A percentile compares a stretch with the other conserved stretches of the same genome.
phyloP scores from a whole-genome alignment of 805 yeast genomes.

The Scheffersomyces coipomensis region DNA sequence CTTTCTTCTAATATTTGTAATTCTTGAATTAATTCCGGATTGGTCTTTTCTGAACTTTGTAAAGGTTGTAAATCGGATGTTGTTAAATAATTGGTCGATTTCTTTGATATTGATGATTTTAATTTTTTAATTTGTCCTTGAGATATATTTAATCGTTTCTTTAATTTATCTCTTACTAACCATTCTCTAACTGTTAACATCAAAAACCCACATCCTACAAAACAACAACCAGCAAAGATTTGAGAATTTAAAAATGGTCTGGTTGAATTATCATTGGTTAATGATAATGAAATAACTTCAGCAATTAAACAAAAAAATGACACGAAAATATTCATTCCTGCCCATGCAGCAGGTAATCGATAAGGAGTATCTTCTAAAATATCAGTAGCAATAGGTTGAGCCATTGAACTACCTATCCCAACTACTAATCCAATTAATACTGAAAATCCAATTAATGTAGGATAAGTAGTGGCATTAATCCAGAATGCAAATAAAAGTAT shows the following conservation, averaged over 20 bases:
- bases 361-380: constrained; percentile 14
- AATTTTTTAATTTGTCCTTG: constrained; percentile 1
- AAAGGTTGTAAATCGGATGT: neutral
- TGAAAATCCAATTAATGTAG: constrained; percentile 26
- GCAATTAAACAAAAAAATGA: constrained; percentile 38
- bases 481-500: constrained; percentile 34
- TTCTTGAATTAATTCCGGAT: constrained; percentile 6
- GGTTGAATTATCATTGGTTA: constrained; percentile 19
- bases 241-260: constrained; percentile 61
- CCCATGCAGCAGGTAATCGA: constrained; percentile 39
- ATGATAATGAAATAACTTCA: constrained; percentile 55
- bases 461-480: constrained; percentile 35
- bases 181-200: constrained; percentile 51
- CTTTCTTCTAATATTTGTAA: constrained; percentile 14
- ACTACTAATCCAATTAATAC: constrained; percentile 27
- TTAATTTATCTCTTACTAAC: constrained; percentile 43
- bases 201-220: constrained; percentile 40
- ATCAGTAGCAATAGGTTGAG: constrained; percentile 25
- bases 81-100: constrained; percentile 9
- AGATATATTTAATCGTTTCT: constrained; percentile 9
- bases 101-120: constrained; percentile 3
- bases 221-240: constrained; percentile 54
- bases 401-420: constrained; percentile 28
- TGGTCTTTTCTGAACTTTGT: neutral
- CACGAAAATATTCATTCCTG: constrained; percentile 33